Conservation (phyloP, 805 yeast genomes). For the Tetrapisispora fleetii region DNA sequence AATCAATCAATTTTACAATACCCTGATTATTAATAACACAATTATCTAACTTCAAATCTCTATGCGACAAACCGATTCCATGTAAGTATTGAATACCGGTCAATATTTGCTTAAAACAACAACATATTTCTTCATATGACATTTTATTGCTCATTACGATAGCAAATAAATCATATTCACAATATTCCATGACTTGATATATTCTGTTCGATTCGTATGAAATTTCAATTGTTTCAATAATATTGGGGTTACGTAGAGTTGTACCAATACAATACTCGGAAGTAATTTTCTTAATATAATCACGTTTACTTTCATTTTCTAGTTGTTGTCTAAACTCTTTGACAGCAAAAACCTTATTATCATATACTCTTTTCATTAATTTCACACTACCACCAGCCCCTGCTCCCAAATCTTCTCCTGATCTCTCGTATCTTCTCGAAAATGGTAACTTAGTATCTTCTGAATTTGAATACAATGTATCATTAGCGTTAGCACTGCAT, state of each 20-base stretch:
- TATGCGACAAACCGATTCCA: constrained; percentile 72
- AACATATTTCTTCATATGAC: constrained; percentile 65
- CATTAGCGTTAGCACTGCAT: constrained; percentile 27
- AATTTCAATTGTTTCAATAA: constrained; percentile 83
- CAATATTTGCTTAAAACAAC: constrained; percentile 80
- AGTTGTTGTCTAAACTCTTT: constrained; percentile 79
- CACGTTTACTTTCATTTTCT: constrained; percentile 63
- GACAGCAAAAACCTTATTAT: constrained; percentile 72
- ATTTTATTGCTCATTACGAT: constrained; percentile 88
- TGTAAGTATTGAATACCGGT: constrained; percentile 73
- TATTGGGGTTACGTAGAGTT: constrained; percentile 78
- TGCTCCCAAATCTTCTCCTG: constrained; percentile 81
- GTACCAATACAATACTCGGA: constrained; percentile 92
- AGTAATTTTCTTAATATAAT: constrained; percentile 82
- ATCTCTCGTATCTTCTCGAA: constrained; percentile 66
- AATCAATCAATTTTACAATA: constrained; percentile 78
- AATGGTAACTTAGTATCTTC: constrained; percentile 45
- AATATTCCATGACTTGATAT: constrained; percentile 87
- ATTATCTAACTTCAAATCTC: constrained; percentile 82
- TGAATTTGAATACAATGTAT: constrained; percentile 28
- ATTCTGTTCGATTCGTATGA: constrained; percentile 78
- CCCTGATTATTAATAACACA: constrained; percentile 77
- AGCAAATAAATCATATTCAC: constrained; percentile 85
- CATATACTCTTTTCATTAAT: constrained; percentile 56
- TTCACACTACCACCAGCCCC: constrained; percentile 93